Base-by-base conservation (phyloP, 345 rosid species). In the Syzygium jambos region DNA sequence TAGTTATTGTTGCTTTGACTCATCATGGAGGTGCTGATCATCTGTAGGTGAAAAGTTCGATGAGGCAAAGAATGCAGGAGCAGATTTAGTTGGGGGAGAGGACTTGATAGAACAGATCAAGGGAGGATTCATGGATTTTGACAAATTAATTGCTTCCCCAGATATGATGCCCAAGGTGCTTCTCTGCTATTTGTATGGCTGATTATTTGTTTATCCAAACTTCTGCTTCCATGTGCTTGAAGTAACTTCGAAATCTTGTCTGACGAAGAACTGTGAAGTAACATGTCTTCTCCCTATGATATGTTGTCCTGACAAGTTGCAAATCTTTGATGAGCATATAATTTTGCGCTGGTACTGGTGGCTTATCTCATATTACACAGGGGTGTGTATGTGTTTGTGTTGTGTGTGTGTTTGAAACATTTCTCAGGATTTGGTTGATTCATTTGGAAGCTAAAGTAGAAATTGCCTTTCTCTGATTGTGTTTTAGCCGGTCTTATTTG, bases 111-210 rank as follows among this genome's bases (percentile, higher is more conserved):
- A 94, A 89, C 96, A 94, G 89, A 98, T 98, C 51, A 98, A 96
- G 91, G 94, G 93, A 91, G 99, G 99, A 85, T 95, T 95, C 94
- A 95, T 96, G 97, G 98, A 98, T 34, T 98, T 98, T 63, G 99
- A 98, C 93, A 98, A 95, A 91, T 89, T 98, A 85, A 98, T 98
- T 94, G 99, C 99, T 85, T 98, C 99, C 65, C 98, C 99, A 0
- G 99, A 98, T 91, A 96, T 98, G 99, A 98, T 98, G 99, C 95
- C 96, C 85, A 96, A 98, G 99, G 99, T 98, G 86, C 87, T 92
- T 90, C 88, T 90, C 84, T 88, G 80, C 89, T 73, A 51, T 9
- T 54, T 52, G 27, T 49, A 38, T 23, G 56, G 34, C 49, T 68
- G 43, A 1, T n/a, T 77, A 22, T 80, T 30, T 2, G 17, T 59